Conservation (phyloP, 2,329 filamentous ascomycete genomes). For the Hymenoscyphus infarciens region DNA sequence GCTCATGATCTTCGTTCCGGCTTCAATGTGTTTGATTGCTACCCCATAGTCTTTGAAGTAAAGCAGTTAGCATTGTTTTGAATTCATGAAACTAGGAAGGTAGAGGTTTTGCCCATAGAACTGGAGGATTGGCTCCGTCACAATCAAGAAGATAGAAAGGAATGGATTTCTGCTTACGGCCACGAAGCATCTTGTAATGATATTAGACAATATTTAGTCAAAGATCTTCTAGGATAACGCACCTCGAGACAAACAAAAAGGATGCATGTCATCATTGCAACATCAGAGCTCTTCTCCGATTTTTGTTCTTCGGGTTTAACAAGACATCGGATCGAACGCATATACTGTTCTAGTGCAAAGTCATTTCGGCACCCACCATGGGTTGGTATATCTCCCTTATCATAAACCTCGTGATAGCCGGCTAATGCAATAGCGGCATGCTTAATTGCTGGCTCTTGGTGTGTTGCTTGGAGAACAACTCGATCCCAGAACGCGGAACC, state of each 20-base stretch:
- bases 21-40: not conserved
- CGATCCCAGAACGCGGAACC: slow-evolving; percentile 60
- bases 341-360: slow-evolving; percentile 9
- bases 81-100: not conserved
- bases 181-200: no score
- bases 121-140: no score
- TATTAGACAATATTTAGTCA: no score
- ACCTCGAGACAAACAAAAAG: slow-evolving; percentile 12
- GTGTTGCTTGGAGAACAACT: slow-evolving; percentile 58
- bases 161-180: not conserved
- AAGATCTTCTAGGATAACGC: not conserved
- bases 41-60: not conserved
- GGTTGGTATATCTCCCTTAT: not conserved
- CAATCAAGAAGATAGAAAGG: not conserved
- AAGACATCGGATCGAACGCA: slow-evolving; percentile 1
- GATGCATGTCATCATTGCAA: slow-evolving; percentile 8
- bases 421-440: slow-evolving; percentile 10
- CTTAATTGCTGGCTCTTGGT: slow-evolving; percentile 36
- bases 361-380: not conserved
- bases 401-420: slow-evolving; percentile 11
- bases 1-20: slow-evolving; percentile 5
- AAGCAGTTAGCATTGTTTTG: not conserved
- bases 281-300: not conserved
- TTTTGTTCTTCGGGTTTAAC: slow-evolving; percentile 15
- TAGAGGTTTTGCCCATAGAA: not conserved